Base-by-base conservation (phyloP, 1,284 basidiomycete species). In the Inonotus obliquus region DNA sequence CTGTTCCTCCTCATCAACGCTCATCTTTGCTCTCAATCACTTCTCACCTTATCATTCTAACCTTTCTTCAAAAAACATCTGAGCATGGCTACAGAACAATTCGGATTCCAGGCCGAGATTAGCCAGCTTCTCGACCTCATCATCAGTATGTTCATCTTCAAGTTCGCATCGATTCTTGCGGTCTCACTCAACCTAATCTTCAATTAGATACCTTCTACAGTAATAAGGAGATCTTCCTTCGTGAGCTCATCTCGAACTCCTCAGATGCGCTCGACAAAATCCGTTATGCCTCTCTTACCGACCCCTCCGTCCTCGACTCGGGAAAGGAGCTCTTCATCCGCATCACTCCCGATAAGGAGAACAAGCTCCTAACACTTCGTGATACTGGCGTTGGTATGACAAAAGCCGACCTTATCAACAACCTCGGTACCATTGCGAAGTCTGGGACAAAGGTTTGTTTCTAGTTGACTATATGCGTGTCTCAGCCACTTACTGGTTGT, bases 381-480 rank as follows among this genome's bases (percentile, higher is more conserved):
- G 96, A 99, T 77, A 92, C 94, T 65, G 97, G 97, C 89, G 83
- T 99, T 69, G 96, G 97, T 76, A 97, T 97, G 94, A 98, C 94
- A 82, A 98, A 98, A 84, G 94, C 94, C 65, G 93, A 96, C 78
- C 83, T 96, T 72, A 94, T 97, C 77, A 98, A 97, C 87, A 99
- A 99, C 86, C 86, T 99, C 67, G 97, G 96, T 83, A 99, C 97
- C 63, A 99, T 99, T 75, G 96, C 96, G 79, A 99, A 96, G 84
- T 96, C 94, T 65, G 94, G 94, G 68, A 92, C 91, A 65, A 92
- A 96, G 81, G 90, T 87, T 60, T 25, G 77, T 74, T 47, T 21
- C 44, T 53, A 57, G 51, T 45, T 47, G 19, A 57, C 37, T 61
- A 38, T 44, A 64, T 57, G 63, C 54, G 44, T 9, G 25, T 57